Evolutionary conservation across 768 basidiomycete genomes (phyloP), one percentile per base, ranked within the genome.

Genomic region (Hydnomerulius pinastri): DNA sequence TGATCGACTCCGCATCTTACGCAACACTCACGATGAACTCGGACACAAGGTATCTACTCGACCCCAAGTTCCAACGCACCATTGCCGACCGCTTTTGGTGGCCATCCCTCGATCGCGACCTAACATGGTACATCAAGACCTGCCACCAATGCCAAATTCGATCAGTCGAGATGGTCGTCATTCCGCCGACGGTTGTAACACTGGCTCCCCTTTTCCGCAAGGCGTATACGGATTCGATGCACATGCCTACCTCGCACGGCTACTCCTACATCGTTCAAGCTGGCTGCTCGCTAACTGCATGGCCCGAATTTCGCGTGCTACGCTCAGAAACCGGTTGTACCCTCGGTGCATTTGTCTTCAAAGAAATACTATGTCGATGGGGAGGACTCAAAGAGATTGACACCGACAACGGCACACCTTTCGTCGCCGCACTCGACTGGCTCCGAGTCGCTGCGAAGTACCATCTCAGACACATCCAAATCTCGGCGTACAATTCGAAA

Each of bases 141-240:
- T 49, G 74, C 70, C 2, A 75, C 71, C 70, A 50, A 70, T n/a
- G 56, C 50, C 7, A 66, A 63, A 13, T 71, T 56, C 3, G 60
- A 63, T 43, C 35, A 55, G 17, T 38, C 13, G 71, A 71, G 7
- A 40, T 33, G 9, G 5, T 60, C 1, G 43, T 43, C 17, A 55
- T 65, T 13, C 63, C 50, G 0, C 59, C 52, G 2, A 53, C 45
- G 0, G 39, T 63, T 2, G 25, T 47, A 0, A 4, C 32, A 0
- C 36, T 60, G 0, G 45, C 48, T 3, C 46, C 50, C 1, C 39
- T 63, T 0, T 65, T 65, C 17, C 45, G 29, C 12, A 57, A 57
- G 18, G 48, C 20, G 2, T 41, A 48, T 8, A 45, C 39, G 0
- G 28, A 48, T 7, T 46, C 28, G 0, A 54, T 57, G 41, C 13